phyloP scores from a whole-genome alignment of 371 early-diverging fungal genomes.

The Apophysomyces sp. region DNA sequence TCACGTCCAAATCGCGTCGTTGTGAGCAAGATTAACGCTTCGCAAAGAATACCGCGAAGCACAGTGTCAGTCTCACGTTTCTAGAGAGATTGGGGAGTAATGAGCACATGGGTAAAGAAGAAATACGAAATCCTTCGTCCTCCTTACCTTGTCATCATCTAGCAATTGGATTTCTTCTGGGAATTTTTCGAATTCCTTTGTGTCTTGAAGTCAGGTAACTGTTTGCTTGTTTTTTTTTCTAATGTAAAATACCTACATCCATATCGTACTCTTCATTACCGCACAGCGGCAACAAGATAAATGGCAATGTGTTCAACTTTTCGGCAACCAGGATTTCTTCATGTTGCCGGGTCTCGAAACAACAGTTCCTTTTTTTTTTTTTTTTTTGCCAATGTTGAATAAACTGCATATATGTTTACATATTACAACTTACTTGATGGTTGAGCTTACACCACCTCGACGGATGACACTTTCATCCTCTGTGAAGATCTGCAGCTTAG shows the following conservation, averaged over 20 bases:
- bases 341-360: slow-evolving; percentile 77
- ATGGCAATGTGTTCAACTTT: slow-evolving; percentile 80
- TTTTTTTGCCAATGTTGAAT: neutral
- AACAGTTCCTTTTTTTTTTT: slow-evolving; percentile 65
- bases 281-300: slow-evolving; percentile 86
- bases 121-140: neutral
- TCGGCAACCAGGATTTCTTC: slow-evolving; percentile 60
- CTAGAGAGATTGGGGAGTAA: too few relatives aligned
- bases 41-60: slow-evolving; percentile 73
- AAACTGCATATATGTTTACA: neutral
- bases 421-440: slow-evolving; percentile 66
- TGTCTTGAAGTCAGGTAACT: neutral
- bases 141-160: slow-evolving; percentile 69
- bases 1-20: slow-evolving; percentile 77
- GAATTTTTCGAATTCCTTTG: slow-evolving; percentile 87
- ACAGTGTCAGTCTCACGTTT: slow-evolving; percentile 81
- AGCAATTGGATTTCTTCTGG: slow-evolving; percentile 91
- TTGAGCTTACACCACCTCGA: slow-evolving; percentile 83
- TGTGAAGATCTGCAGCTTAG: slow-evolving; percentile 83
- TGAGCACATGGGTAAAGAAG: neutral
- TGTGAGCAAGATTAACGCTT: slow-evolving; percentile 80
- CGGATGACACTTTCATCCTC: slow-evolving; percentile 84
- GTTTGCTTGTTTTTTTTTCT: too few relatives aligned
- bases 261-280: slow-evolving; percentile 91
- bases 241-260: slow-evolving; percentile 48